Evolutionary conservation across 2,329 filamentous ascomycete genomes (phyloP).

Genomic region (Ophiostoma quercus): DNA sequence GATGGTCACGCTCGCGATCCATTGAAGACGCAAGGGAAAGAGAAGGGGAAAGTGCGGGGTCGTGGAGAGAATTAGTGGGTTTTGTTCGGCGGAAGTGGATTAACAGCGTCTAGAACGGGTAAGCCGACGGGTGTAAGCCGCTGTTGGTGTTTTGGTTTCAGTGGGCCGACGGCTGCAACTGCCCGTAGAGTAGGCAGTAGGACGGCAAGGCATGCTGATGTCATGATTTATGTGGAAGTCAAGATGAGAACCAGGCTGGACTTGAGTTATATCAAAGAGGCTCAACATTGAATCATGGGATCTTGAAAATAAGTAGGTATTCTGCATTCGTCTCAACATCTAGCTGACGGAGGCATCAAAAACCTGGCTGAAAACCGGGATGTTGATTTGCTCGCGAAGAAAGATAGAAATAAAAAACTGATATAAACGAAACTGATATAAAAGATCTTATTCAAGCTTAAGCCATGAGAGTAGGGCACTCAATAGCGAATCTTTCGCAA

Average conservation of each 20-base stretch:
- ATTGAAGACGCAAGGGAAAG: neutral
- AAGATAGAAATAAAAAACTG: too few relatives aligned
- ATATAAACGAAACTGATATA: too few relatives aligned
- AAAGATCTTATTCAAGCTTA: constrained; percentile 6
- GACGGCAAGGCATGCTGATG: neutral
- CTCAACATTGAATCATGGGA: neutral
- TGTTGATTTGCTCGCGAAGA: too few relatives aligned
- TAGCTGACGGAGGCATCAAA: too few relatives aligned
- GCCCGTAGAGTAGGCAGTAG: neutral
- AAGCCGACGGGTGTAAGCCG: constrained; percentile 1
- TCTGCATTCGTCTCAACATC: too few relatives aligned
- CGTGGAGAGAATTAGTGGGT: neutral
- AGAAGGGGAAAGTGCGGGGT: constrained; percentile 8
- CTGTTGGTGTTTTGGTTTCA: neutral
- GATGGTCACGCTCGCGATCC: neutral
- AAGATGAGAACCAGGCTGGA: too few relatives aligned
- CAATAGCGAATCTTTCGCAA: constrained; percentile 56
- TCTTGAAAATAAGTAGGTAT: neutral
- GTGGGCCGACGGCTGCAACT: constrained; percentile 4
- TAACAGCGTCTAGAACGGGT: neutral
- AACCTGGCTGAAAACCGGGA: too few relatives aligned
- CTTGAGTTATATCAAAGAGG: too few relatives aligned
- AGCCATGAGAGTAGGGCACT: constrained; percentile 29
- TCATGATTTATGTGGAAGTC: neutral
- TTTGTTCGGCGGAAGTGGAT: neutral